Conservation (phyloP, 345 rosid species). For the Carallia brachiata region DNA sequence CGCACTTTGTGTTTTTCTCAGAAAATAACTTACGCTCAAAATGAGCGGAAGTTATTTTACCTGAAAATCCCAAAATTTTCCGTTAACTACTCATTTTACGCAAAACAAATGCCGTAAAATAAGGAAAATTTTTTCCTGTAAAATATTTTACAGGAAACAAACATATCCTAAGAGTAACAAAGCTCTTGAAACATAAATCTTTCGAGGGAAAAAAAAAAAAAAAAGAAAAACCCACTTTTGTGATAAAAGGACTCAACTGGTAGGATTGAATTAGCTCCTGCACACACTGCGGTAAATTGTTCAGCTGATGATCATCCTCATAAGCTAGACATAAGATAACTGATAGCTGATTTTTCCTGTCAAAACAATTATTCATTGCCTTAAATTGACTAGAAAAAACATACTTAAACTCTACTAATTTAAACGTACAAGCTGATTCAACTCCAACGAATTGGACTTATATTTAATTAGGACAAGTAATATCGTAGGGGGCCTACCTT, state of each 20-base stretch:
- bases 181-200: background rate
- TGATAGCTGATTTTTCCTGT: constrained; percentile 61
- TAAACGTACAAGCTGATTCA: background rate
- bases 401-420: background rate
- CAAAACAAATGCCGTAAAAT: too few species aligned
- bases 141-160: too few species aligned
- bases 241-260: constrained; percentile 74
- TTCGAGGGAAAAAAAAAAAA: background rate
- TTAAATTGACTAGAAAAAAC: too few species aligned
- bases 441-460: background rate
- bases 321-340: constrained; percentile 64
- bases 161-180: too few species aligned
- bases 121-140: too few species aligned
- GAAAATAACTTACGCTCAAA: too few species aligned
- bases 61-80: too few species aligned
- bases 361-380: background rate
- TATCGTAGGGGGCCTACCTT: constrained; percentile 25
- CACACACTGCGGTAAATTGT: constrained; percentile 43
- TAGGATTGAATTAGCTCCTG: constrained; percentile 53
- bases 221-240: constrained; percentile 56
- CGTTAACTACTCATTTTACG: too few species aligned
- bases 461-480: background rate
- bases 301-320: constrained; percentile 31
- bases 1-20: too few species aligned
- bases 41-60: too few species aligned